Percentiles rank a stretch among this genome's conserved stretches.
Conservation (phyloP, 2,329 filamentous ascomycete species). For the Penicillium sp. region DNA sequence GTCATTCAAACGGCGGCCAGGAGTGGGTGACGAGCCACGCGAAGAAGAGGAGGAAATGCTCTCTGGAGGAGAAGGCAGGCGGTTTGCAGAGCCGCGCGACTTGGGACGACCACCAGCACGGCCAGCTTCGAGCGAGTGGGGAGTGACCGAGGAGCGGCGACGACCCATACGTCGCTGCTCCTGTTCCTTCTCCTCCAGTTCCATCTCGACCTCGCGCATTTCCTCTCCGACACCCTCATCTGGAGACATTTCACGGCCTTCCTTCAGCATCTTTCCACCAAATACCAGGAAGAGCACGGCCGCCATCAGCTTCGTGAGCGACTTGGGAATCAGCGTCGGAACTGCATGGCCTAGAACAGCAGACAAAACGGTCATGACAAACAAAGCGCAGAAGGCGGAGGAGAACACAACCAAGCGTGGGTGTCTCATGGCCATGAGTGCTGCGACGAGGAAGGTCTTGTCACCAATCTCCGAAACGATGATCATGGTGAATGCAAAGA, state of each 20-base stretch:
- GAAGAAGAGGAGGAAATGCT: constrained; percentile 78
- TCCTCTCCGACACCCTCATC: constrained; percentile 93
- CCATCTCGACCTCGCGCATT: constrained; percentile 95
- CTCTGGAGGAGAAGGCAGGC: constrained; percentile 77
- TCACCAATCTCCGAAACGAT: constrained; percentile 95
- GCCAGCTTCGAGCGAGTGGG: constrained; percentile 80
- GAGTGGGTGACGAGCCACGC: constrained; percentile 59
- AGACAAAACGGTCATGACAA: constrained; percentile 93
- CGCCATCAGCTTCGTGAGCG: constrained; percentile 86
- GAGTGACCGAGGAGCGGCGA: constrained; percentile 69
- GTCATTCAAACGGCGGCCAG: constrained; percentile 50
- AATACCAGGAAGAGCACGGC: constrained; percentile 87
- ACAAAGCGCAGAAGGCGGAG: constrained; percentile 86
- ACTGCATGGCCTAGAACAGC: constrained; percentile 91
- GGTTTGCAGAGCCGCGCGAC: constrained; percentile 69
- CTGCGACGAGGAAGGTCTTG: constrained; percentile 97
- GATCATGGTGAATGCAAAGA: constrained; percentile 96
- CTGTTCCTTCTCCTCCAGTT: constrained; percentile 91
- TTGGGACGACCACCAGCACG: constrained; percentile 64
- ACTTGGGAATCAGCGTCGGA: constrained; percentile 84
- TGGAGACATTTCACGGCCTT: constrained; percentile 85
- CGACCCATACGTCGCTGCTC: constrained; percentile 67
- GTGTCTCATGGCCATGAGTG: constrained; percentile 99
- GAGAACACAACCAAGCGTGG: constrained; percentile 91
- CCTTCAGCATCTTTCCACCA: constrained; percentile 78